Evolutionary conservation across 441 rosid species (phyloP), one percentile per base, ranked within the genome.

Genomic region (Syzygium syzygioides): DNA sequence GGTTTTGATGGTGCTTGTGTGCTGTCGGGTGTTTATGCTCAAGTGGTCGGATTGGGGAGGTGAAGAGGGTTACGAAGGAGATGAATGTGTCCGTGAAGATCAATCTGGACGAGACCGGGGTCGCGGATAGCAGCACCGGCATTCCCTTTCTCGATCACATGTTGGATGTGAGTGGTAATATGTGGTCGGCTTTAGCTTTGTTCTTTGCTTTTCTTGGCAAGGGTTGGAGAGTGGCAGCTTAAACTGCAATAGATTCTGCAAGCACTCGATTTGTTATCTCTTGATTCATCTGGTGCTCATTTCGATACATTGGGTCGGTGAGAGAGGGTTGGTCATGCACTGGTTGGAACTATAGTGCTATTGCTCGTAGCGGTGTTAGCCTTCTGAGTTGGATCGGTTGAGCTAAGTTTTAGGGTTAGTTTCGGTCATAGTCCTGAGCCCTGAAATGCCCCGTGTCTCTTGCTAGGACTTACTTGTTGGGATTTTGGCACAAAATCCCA

Each of bases 71-170:
- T 37, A 96, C 99, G 15, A 96, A 94, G 90, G 99, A 96, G 85
- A 97, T 98, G n/a, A 93, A 97, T 90, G 98, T 97, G 30, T 94
- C 88, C 3, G 99, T 98, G 83, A 95, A 92, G 91, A 93, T 97
- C 10, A 94, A 96, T 86, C 90, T 98, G 91, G 99, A 98, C 83
- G 99, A 99, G 14, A 92, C 91, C 56, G 98, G 99, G 48, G 89
- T 95, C 87, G 91, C 98, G 15, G 97, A 96, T 90, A 94, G 96
- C 28, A 91, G 86, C 85, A 92, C 98, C 55, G 94, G 96, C 50
- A 96, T 98, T 85, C 98, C 98, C 26, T 98, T 98, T 87, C 95
- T 98, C 55, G 98, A 96, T 91, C 99, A 96, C 93, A 98, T 98
- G 99, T 87, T 98, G 68, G 99, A 98, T 94, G 99, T 95, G 87